Base-by-base conservation (phyloP, 1,284 basidiomycete species). In the Jaminaea rosea region DNA sequence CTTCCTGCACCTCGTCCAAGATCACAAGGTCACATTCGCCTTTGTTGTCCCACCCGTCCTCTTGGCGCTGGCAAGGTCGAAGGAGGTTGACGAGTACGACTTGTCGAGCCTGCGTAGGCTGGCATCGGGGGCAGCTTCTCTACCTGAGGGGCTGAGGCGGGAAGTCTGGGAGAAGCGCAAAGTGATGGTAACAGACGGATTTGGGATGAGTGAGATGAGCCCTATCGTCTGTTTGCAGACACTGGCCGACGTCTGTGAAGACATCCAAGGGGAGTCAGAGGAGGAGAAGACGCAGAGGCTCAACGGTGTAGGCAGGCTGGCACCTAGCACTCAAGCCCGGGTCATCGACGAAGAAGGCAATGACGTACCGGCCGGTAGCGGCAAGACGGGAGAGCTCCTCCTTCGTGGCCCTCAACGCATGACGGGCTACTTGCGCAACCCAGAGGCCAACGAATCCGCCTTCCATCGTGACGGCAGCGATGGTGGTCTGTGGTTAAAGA, bases 121-220 rank as follows among this genome's bases (percentile, higher is more conserved):
- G 48, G 63, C 61, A 37, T 64, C 60, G 13, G 70, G 70, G 17
- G 70, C 70, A 9, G 69, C 70, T 1, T 54, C 53, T 3, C 54
- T 73, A 1, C 60, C 67, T 0, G 44, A 52, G 15, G 60, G 70
- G 48, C 60, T 73, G 0, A 57, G 58, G 17, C 37, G 48, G 1
- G 54, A 62, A 8, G 61, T 73, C n/a, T 42, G 56, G 36, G 55
- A 65, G 50, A 58, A 61, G 27, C 57, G 64, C 19, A 55, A 58
- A n/a, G 65, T 72, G 46, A 34, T 36, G 1, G 59, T 61, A 13
- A 73, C 70, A 8, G 67, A 73, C 46, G 70, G 58, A 1, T 72
- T 71, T 50, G 70, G 70, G 27, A 72, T 73, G 70, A 67, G 63
- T 1, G 70, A 73, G 47, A 72, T 71, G 67, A 68, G 66, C 4